Conservation (phyloP, 148 eudicot genomes). For the Bassia scoparia region DNA sequence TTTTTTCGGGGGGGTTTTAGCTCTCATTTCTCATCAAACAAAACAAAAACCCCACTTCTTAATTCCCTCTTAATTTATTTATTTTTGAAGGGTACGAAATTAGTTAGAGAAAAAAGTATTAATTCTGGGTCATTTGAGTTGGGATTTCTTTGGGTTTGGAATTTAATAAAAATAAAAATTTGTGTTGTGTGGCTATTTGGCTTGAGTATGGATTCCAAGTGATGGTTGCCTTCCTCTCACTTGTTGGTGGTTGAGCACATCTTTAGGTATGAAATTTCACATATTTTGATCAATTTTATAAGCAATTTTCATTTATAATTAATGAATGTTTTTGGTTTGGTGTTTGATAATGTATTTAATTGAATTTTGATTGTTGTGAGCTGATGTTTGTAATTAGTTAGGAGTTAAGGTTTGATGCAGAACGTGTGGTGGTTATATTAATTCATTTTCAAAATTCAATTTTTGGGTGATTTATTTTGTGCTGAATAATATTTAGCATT, state of each 20-base stretch:
- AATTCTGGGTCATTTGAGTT: constrained; percentile 8
- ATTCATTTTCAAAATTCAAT: too few relatives aligned
- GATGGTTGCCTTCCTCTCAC: constrained; percentile 87
- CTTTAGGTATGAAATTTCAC: constrained; percentile 49
- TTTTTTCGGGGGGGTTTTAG: constrained; percentile 10
- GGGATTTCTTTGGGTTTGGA: not conserved
- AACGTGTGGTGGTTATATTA: too few relatives aligned
- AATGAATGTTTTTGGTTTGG: not conserved
- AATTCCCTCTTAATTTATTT: not conserved
- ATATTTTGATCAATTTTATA: constrained; percentile 13
- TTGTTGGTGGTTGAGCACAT: constrained; percentile 93
- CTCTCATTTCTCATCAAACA: not conserved
- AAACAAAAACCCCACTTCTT: constrained; percentile 13
- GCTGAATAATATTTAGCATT: not conserved
- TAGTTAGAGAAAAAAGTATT: constrained; percentile 1
- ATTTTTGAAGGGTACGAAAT: constrained; percentile 11
- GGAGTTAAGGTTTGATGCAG: too few relatives aligned
- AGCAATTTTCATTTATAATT: too few relatives aligned
- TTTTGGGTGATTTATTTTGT: not conserved
- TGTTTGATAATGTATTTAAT: too few relatives aligned
- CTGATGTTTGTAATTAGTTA: too few relatives aligned
- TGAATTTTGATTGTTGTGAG: too few relatives aligned
- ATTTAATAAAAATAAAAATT: too few relatives aligned
- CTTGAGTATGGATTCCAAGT: constrained; percentile 80
- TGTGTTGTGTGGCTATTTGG: not conserved